Conservation (phyloP, 164 flowering plant genomes). For the Taxillus chinensis region DNA sequence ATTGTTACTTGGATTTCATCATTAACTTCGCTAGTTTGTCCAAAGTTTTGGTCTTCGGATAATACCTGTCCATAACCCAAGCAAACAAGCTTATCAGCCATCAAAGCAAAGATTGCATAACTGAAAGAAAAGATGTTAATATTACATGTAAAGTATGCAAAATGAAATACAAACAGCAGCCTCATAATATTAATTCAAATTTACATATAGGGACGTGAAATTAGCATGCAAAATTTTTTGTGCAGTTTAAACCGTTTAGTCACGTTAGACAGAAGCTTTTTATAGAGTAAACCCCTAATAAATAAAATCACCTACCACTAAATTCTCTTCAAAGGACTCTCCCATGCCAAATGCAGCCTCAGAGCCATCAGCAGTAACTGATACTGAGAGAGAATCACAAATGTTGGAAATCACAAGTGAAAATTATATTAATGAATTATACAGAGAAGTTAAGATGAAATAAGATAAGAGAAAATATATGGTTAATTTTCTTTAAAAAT, state of each 20-base stretch:
- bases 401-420: background rate
- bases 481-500: background rate
- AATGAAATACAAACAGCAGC: background rate
- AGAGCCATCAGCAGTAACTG: conserved; percentile 19
- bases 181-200: too few species aligned
- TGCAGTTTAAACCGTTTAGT: background rate
- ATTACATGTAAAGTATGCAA: background rate
- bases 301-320: conserved; percentile 22
- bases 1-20: conserved; percentile 44
- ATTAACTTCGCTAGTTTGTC: conserved; percentile 17
- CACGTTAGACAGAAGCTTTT: background rate
- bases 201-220: too few species aligned
- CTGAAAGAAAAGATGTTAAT: too few species aligned
- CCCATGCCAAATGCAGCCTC: conserved; percentile 20
- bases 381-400: conserved; percentile 17
- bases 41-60: conserved; percentile 20
- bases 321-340: conserved; percentile 28
- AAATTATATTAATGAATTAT: background rate
- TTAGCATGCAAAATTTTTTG: too few species aligned
- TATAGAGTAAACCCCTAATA: too few species aligned
- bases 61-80: conserved; percentile 32
- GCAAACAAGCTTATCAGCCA: background rate
- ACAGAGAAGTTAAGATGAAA: background rate
- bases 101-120: too few species aligned
- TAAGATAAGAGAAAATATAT: background rate